A percentile compares a stretch with the other conserved stretches of the same genome.
These are phyloP conservation scores for Kazachstania taianensis DNA, from an alignment of 805 yeast genomes.

Conservation along the genomic window DNA sequence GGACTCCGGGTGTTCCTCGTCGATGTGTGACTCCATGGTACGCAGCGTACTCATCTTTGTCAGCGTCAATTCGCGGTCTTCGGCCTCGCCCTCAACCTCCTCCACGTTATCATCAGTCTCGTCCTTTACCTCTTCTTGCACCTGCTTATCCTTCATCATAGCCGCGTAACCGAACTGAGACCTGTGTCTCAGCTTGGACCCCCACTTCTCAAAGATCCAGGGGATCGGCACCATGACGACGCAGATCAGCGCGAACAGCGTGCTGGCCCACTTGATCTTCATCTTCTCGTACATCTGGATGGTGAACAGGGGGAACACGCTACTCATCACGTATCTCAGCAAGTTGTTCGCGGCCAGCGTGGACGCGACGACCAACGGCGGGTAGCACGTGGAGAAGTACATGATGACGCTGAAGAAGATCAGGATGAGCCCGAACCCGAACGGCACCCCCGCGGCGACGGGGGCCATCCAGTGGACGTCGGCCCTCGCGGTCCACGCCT, in stretches of 20 bases:
- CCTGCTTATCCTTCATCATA: slow-evolving; percentile 28
- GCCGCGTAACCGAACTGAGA: slow-evolving; percentile 57
- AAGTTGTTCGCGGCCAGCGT: slow-evolving; percentile 84
- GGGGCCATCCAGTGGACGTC: slow-evolving; percentile 71
- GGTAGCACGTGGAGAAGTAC: slow-evolving; percentile 62
- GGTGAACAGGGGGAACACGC: slow-evolving; percentile 80
- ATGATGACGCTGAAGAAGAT: slow-evolving; percentile 61
- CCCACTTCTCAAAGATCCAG: slow-evolving; percentile 53
- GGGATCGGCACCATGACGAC: slow-evolving; percentile 68
- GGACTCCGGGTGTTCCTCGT: slow-evolving; percentile 1
- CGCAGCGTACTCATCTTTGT: slow-evolving; percentile 8
- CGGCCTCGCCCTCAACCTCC: not conserved
- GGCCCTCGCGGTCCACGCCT: slow-evolving; percentile 62
- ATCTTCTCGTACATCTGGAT: slow-evolving; percentile 70
- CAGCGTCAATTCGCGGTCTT: slow-evolving; percentile 4
- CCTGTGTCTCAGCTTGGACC: slow-evolving; percentile 42
- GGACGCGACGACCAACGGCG: slow-evolving; percentile 72
- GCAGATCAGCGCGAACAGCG: slow-evolving; percentile 53
- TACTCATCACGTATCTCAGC: slow-evolving; percentile 62
- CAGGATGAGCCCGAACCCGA: slow-evolving; percentile 65
- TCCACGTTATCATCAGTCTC: slow-evolving; percentile 1
- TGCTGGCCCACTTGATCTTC: slow-evolving; percentile 67
- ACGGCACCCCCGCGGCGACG: slow-evolving; percentile 63
- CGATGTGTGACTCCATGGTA: slow-evolving; percentile 4
- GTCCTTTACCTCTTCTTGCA: slow-evolving; percentile 18